phyloP scores from a whole-genome alignment of 164 flowering plant genomes.

The Malania oleifera region DNA sequence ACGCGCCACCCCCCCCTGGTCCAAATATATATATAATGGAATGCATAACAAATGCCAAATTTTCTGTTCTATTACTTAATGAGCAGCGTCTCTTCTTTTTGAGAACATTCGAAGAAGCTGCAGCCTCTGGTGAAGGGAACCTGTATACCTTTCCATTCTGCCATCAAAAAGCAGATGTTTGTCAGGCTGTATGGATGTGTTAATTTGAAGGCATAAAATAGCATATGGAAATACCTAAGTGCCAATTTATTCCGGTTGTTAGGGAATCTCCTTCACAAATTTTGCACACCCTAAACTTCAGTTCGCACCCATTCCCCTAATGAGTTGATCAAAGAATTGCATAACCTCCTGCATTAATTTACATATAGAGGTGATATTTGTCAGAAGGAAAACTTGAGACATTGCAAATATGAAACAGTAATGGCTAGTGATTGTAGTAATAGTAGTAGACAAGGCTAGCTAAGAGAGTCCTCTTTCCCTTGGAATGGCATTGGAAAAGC shows the following conservation, averaged over 20 bases:
- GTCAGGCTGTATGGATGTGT: background rate
- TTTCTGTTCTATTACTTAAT: background rate
- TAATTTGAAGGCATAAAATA: too few relatives aligned
- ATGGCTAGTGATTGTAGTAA: background rate
- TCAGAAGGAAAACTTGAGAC: too few relatives aligned
- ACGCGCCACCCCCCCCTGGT: too few relatives aligned
- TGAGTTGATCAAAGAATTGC: background rate
- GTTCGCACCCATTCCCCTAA: background rate
- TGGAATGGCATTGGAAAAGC: background rate
- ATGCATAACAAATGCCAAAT: background rate
- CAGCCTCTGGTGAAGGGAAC: background rate
- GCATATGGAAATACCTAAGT: background rate
- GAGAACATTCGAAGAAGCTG: background rate
- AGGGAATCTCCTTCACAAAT: background rate
- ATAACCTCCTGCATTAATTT: background rate
- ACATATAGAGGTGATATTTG: background rate
- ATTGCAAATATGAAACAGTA: too few relatives aligned
- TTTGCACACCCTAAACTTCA: background rate
- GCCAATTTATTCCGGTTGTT: background rate
- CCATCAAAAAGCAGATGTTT: background rate
- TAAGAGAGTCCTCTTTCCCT: background rate
- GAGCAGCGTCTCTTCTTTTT: background rate
- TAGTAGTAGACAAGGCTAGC: too few relatives aligned
- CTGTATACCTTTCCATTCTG: background rate
- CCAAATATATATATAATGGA: too few relatives aligned